Evolutionary conservation across 345 rosid species (phyloP).

Genomic region (Melaleuca quinquenervia): DNA sequence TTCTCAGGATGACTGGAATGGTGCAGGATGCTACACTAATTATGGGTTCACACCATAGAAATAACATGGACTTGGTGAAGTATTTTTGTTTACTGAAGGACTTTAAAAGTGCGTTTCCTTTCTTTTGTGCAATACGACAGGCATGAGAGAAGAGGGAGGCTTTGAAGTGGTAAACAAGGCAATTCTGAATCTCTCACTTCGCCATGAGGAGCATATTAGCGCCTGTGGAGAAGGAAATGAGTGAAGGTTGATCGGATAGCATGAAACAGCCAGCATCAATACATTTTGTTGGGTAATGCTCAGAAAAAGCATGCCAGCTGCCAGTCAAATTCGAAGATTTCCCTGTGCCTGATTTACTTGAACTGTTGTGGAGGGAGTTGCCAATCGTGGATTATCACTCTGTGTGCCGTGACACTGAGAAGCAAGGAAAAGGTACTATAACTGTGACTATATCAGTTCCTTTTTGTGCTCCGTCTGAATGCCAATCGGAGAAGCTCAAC

Average conservation of each 20-base stretch:
- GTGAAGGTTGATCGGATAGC: slow-evolving; percentile 89
- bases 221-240: slow-evolving; percentile 98
- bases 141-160: slow-evolving; percentile 92
- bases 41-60: slow-evolving; percentile 27
- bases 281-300: slow-evolving; percentile 76
- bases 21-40: slow-evolving; percentile 97
- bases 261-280: slow-evolving; percentile 84
- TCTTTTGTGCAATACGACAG: slow-evolving; percentile 48
- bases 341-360: not conserved
- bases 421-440: slow-evolving; percentile 65
- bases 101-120: too few relatives aligned
- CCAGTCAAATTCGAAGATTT: too few relatives aligned
- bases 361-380: slow-evolving; percentile 54
- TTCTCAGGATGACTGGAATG: slow-evolving; percentile 83
- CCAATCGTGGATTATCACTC: slow-evolving; percentile 90
- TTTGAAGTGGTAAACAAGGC: slow-evolving; percentile 71
- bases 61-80: not conserved
- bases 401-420: slow-evolving; percentile 94
- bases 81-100: not conserved
- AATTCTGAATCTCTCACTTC: slow-evolving; percentile 75
- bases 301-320: too few relatives aligned
- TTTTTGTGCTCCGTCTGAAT: too few relatives aligned
- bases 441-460: not conserved
- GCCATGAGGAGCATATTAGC: slow-evolving; percentile 75
- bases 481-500: too few relatives aligned